Base-by-base conservation (phyloP, 1,284 basidiomycete species). In the Cerrena zonata region DNA sequence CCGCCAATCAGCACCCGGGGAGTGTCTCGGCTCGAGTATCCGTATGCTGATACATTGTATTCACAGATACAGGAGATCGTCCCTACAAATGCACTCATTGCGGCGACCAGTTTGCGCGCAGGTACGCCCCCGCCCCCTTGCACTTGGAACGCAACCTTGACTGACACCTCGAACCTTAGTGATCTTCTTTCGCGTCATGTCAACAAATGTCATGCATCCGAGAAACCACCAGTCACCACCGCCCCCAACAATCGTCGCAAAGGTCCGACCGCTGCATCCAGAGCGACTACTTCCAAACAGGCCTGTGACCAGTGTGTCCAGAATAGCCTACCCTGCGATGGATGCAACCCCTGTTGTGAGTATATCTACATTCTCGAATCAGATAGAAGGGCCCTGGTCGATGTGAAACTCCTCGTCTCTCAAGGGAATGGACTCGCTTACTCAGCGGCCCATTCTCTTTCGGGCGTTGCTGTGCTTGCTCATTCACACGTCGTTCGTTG, bases 31-130 rank as follows among this genome's bases (percentile, higher is more conserved):
- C 30, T 7, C 30, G 30, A 15, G 15, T 7, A 7, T 34, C 7
- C 15, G 30, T 34, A 34, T 49, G 51, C 45, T 40, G 18, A 47
- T 37, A 39, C 47, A 42, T 49, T 50, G 55, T 53, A 48, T 56
- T 48, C 57, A 53, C 57, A 90, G 87, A 94, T 68, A 93, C 91
- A n/a, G 91, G 91, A 55, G 90, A 93, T 73, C 77, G 91, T 45
- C 91, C 91, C 5, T 94, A 94, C 74, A 90, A 89, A 61, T 94
- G 91, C 65, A 84, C 86, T 65, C 81, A 86, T 58, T 94, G 91
- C 66, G 89, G 89, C 22, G 85, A 93, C 68, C 86, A 91, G 66
- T 94, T 94, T 65, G 91, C 91, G 1, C 70, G 91, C 64, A 90
- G 87, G 89, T 88, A 45, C 12, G 73, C 68, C 23, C 21, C n/a